phyloP scores from a whole-genome alignment of 1,284 basidiomycete species.

The Puccinia coronata region DNA sequence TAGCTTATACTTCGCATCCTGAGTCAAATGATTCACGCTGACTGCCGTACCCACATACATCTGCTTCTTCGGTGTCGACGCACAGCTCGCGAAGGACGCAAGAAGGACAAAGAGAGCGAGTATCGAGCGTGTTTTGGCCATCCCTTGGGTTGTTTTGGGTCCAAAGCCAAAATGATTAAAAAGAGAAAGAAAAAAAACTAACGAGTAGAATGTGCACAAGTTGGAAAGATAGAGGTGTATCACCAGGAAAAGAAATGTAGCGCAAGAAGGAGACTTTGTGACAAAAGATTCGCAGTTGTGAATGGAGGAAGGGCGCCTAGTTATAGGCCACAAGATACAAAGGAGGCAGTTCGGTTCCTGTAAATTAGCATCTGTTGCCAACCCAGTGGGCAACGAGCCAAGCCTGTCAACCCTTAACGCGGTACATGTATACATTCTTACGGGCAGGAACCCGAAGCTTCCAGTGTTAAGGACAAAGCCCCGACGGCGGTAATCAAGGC shows the following conservation, averaged over 20 bases:
- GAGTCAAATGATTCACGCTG: neutral
- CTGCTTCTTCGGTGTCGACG: neutral
- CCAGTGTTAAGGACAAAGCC: neutral
- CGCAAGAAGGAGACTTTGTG: neutral
- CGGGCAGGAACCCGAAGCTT: neutral
- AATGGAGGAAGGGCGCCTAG: neutral
- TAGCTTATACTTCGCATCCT: conserved; percentile 4
- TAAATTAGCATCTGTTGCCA: neutral
- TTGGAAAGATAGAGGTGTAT: too few species aligned
- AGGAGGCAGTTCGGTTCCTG: too few species aligned
- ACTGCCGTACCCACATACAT: conserved; percentile 19
- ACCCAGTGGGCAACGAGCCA: neutral
- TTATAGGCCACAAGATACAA: neutral
- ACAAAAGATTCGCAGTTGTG: neutral
- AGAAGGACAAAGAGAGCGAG: neutral
- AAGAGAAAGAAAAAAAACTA: neutral
- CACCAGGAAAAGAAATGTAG: neutral
- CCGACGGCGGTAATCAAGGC: neutral
- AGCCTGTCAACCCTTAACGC: neutral
- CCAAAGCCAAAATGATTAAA: neutral
- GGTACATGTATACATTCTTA: neutral
- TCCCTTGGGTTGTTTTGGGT: neutral
- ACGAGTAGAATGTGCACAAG: neutral
- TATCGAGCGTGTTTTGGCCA: neutral
- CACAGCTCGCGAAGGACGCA: neutral